Conservation (phyloP, 108 stramenopile genomes). For the Nitzschia sp. region DNA sequence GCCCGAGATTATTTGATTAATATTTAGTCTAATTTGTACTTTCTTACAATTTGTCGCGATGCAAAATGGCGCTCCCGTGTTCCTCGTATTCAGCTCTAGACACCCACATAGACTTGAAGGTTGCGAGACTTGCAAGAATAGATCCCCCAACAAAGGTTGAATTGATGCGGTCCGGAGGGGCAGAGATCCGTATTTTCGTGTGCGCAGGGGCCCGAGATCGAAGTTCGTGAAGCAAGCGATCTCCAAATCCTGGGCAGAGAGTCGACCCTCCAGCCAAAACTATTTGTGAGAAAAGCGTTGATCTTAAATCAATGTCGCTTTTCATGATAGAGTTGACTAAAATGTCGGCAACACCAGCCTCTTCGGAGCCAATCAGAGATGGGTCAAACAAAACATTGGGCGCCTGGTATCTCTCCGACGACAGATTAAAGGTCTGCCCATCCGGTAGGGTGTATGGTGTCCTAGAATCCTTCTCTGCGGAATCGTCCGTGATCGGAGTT, state of each 20-base stretch:
- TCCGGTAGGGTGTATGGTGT: conserved; percentile 91
- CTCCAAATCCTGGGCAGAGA: conserved; percentile 91
- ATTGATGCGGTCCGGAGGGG: conserved; percentile 88
- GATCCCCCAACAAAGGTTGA: conserved; percentile 95
- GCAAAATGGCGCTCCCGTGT: conserved; percentile 82
- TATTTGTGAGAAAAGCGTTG: conserved; percentile 92
- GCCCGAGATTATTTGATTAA: too few relatives aligned
- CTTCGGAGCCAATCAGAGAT: conserved; percentile 90
- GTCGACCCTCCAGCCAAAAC: conserved; percentile 96
- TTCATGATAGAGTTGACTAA: conserved; percentile 85
- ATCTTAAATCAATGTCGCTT: conserved; percentile 91
- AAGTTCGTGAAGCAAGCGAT: conserved; percentile 93
- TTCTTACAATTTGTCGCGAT: conserved; percentile 68
- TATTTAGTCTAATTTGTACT: background rate
- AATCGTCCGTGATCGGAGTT: conserved; percentile 37
- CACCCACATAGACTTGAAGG: conserved; percentile 99
- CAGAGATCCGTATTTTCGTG: conserved; percentile 89
- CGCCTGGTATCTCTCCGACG: conserved; percentile 88
- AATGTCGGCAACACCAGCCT: conserved; percentile 84
- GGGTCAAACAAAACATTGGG: conserved; percentile 95
- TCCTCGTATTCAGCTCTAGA: conserved; percentile 93
- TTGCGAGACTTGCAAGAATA: conserved; percentile 96
- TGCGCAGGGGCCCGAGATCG: conserved; percentile 76
- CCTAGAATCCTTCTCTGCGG: conserved; percentile 54
- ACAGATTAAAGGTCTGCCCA: conserved; percentile 78